These are phyloP conservation scores for Stylosanthes scabra DNA, from an alignment of 331 rosid species.

Conservation along the genomic window DNA sequence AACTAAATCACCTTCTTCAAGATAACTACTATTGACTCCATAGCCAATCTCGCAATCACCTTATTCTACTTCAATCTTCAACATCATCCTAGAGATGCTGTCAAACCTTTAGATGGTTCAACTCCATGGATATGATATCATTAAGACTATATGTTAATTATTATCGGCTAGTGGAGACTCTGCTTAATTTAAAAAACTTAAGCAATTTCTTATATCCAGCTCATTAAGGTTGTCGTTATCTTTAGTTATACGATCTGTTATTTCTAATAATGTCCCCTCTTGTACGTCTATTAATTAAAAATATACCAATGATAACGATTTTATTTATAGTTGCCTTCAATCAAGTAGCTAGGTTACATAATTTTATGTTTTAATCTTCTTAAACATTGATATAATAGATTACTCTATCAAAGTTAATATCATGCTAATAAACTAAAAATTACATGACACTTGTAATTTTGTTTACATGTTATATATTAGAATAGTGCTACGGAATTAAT, in stretches of 20 bases:
- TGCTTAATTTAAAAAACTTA: neutral
- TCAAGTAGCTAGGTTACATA: neutral
- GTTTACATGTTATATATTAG: too few relatives aligned
- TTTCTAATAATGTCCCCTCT: neutral
- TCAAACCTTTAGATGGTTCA: neutral
- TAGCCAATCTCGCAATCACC: too few relatives aligned
- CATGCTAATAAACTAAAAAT: too few relatives aligned
- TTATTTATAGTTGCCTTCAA: neutral
- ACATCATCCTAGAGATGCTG: too few relatives aligned
- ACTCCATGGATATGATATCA: neutral
- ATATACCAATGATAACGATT: neutral
- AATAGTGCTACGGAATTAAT: too few relatives aligned
- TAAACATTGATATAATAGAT: too few relatives aligned
- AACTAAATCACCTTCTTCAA: too few relatives aligned
- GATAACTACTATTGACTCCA: too few relatives aligned
- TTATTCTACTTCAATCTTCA: too few relatives aligned
- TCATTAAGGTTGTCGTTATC: constrained; percentile 7
- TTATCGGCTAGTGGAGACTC: neutral
- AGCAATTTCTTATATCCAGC: neutral
- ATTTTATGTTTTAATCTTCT: too few relatives aligned
- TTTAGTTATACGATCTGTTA: neutral
- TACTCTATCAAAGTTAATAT: too few relatives aligned
- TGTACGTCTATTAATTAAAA: neutral
- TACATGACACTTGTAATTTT: too few relatives aligned
- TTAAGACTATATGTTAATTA: neutral